Percentiles rank a stretch among this genome's conserved stretches.
Evolutionary conservation across 1,139 yeast genomes (phyloP).

Genomic region (Suhomyces atakaporum): DNA sequence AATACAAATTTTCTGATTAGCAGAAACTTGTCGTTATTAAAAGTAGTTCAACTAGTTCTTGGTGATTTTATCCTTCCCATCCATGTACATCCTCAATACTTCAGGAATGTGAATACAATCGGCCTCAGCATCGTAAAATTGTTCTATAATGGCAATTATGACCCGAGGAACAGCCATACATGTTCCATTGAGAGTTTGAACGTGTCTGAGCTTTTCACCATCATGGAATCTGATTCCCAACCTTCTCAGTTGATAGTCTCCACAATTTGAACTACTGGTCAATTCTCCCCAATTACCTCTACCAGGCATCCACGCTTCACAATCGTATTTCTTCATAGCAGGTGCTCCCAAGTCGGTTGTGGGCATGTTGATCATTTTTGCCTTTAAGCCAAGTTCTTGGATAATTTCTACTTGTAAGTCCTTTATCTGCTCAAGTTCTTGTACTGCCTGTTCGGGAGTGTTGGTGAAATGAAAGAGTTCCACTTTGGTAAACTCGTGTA

Average conservation of each 20-base stretch:
- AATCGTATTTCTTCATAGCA: slow-evolving; percentile 87
- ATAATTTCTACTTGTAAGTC: slow-evolving; percentile 67
- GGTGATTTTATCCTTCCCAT: slow-evolving; percentile 46
- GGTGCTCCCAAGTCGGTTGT: slow-evolving; percentile 91
- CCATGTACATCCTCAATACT: slow-evolving; percentile 70
- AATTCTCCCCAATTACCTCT: slow-evolving; percentile 92
- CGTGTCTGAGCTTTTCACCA: slow-evolving; percentile 47
- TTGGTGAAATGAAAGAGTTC: slow-evolving; percentile 86
- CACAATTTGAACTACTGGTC: slow-evolving; percentile 88
- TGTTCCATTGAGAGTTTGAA: slow-evolving; percentile 90
- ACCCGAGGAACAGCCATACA: slow-evolving; percentile 95
- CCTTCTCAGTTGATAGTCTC: slow-evolving; percentile 88
- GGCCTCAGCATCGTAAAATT: slow-evolving; percentile 63
- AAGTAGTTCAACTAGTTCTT: too few relatives aligned
- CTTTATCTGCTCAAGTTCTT: slow-evolving; percentile 61
- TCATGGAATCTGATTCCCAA: slow-evolving; percentile 61
- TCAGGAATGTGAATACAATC: slow-evolving; percentile 65
- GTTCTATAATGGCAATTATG: slow-evolving; percentile 85
- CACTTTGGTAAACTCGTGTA: slow-evolving; percentile 97
- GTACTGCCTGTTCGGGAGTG: slow-evolving; percentile 42
- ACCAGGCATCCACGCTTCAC: slow-evolving; percentile 99
- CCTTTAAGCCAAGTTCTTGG: slow-evolving; percentile 68
- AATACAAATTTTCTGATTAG: too few relatives aligned
- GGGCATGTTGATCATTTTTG: slow-evolving; percentile 87
- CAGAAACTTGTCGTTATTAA: too few relatives aligned